Evolutionary conservation across 2,329 filamentous ascomycete species (phyloP).

Genomic region (Fusarium nanum): DNA sequence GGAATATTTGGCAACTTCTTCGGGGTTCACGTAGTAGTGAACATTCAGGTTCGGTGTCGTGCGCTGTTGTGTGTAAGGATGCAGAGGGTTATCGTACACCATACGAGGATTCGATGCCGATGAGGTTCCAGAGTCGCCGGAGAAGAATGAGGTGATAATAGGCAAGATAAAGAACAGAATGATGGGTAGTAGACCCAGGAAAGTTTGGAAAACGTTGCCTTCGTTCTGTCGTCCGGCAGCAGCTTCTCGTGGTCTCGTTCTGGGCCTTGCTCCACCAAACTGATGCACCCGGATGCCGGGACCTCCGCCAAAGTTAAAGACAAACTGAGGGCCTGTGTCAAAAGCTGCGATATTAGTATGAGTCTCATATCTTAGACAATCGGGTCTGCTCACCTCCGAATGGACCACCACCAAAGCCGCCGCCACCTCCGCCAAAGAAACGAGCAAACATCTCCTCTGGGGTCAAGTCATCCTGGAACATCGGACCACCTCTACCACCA

Average conservation of each 20-base stretch:
- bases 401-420: constrained; percentile 70
- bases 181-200: constrained; percentile 85
- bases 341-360: constrained; percentile 62
- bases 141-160: constrained; percentile 83
- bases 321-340: constrained; percentile 85
- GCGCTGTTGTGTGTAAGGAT: constrained; percentile 80
- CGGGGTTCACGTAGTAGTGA: constrained; percentile 86
- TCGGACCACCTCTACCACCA: constrained; percentile 63
- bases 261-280: constrained; percentile 84
- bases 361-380: not conserved
- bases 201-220: constrained; percentile 65
- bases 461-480: constrained; percentile 92
- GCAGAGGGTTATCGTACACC: constrained; percentile 76
- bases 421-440: constrained; percentile 82
- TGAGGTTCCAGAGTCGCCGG: constrained; percentile 54
- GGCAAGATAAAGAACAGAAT: constrained; percentile 90
- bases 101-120: constrained; percentile 70
- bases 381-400: constrained; percentile 55
- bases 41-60: constrained; percentile 77
- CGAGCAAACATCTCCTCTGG: constrained; percentile 97
- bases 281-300: constrained; percentile 95
- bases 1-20: constrained; percentile 77
- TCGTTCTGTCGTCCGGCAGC: constrained; percentile 60
- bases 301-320: constrained; percentile 93
- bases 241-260: constrained; percentile 77